Conservation (phyloP, 2,329 filamentous ascomycete genomes). For the Pestalotiopsis sp. region DNA sequence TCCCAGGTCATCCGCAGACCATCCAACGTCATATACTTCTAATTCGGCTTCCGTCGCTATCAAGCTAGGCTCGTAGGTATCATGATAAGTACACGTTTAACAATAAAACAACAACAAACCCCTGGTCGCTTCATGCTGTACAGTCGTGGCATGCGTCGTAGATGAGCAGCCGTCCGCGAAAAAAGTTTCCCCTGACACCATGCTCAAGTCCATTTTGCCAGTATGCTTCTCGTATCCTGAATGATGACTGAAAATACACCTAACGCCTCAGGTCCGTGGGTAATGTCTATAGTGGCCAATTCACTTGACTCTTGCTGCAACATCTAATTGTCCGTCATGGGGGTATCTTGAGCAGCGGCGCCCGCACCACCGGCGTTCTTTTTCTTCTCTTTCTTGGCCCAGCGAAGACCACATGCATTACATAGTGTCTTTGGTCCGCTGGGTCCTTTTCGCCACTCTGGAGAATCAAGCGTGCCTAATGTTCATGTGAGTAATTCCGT, state of each 20-base stretch:
- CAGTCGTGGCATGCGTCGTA: background rate
- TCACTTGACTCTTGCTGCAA: background rate
- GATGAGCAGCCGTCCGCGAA: background rate
- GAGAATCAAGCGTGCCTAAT: conserved; percentile 79
- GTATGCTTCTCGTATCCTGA: conserved; percentile 7
- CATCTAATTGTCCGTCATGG: conserved; percentile 7
- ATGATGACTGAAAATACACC: background rate
- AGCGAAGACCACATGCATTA: conserved; percentile 84
- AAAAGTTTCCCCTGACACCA: conserved; percentile 5
- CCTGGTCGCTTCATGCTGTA: background rate
- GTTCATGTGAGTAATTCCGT: no score
- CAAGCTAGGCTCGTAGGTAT: background rate
- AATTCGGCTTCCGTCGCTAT: background rate
- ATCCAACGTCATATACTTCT: background rate
- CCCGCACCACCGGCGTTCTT: conserved; percentile 29
- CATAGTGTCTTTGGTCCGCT: conserved; percentile 92
- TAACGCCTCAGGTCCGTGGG: background rate
- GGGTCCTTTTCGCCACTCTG: conserved; percentile 94
- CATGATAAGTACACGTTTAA: background rate
- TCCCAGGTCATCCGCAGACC: no score
- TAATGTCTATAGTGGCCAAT: conserved; percentile 4
- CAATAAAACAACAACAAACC: background rate
- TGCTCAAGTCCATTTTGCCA: conserved; percentile 8
- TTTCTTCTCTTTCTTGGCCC: conserved; percentile 85
- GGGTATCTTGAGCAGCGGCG: conserved; percentile 14